Evolutionary conservation across 2,329 filamentous ascomycete species (phyloP).

Genomic region (Calonectria fujianensis): DNA sequence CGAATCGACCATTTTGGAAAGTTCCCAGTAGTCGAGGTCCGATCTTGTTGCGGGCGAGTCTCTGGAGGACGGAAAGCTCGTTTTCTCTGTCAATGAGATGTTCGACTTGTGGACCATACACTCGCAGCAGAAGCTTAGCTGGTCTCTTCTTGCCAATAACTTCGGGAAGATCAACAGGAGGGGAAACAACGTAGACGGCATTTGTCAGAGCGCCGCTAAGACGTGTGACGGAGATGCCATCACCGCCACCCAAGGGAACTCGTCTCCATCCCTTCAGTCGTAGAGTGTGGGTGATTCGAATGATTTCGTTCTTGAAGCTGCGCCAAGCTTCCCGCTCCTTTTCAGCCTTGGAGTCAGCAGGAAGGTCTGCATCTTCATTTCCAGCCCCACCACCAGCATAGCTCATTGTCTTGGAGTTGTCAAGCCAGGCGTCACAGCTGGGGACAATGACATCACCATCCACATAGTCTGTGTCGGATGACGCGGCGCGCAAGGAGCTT

Average conservation of each 20-base stretch:
- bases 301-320: conserved; percentile 93
- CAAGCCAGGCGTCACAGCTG: conserved; percentile 87
- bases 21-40: conserved; percentile 93
- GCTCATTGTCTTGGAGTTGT: conserved; percentile 91
- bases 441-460: conserved; percentile 91
- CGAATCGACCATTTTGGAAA: conserved; percentile 95
- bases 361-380: conserved; percentile 62
- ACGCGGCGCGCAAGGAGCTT: conserved; percentile 69
- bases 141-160: conserved; percentile 67
- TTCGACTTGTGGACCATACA: conserved; percentile 96
- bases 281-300: conserved; percentile 91
- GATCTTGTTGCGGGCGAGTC: conserved; percentile 93
- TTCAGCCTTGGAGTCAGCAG: conserved; percentile 66
- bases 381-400: conserved; percentile 74
- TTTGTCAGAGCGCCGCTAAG: conserved; percentile 96
- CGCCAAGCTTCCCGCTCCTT: conserved; percentile 87
- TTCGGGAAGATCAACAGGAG: conserved; percentile 77
- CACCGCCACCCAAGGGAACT: conserved; percentile 82
- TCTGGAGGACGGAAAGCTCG: conserved; percentile 89
- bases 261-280: conserved; percentile 93
- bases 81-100: conserved; percentile 96
- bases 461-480: conserved; percentile 89
- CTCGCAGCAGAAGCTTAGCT: conserved; percentile 86
- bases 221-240: conserved; percentile 81
- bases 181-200: conserved; percentile 94